Evolutionary conservation across 2,329 filamentous ascomycete genomes (phyloP).

Genomic region (Fusarium piperis): DNA sequence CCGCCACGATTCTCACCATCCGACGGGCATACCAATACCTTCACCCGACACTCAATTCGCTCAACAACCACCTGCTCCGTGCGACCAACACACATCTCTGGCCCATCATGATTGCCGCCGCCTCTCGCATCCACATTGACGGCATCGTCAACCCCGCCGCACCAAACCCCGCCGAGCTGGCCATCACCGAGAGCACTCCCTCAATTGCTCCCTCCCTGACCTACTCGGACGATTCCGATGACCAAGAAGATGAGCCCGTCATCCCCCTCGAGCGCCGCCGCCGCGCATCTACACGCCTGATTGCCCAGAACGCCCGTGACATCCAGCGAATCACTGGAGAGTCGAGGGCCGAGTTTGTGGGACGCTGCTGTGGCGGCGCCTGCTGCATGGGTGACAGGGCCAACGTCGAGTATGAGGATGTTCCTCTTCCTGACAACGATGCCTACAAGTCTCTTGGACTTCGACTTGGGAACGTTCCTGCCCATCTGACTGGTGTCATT

Average conservation of each 20-base stretch:
- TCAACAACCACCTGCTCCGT: slow-evolving; percentile 5
- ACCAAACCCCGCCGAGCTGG: slow-evolving; percentile 52
- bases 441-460: slow-evolving; percentile 84
- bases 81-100: slow-evolving; percentile 24
- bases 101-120: slow-evolving; percentile 45
- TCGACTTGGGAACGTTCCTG: slow-evolving; percentile 79
- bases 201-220: slow-evolving; percentile 70
- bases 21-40: slow-evolving; percentile 33
- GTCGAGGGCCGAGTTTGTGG: slow-evolving; percentile 69
- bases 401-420: slow-evolving; percentile 61
- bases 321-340: slow-evolving; percentile 72
- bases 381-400: slow-evolving; percentile 66
- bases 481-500: slow-evolving; percentile 74
- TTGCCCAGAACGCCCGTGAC: slow-evolving; percentile 70
- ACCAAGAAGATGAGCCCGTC: slow-evolving; percentile 61
- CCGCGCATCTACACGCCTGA: slow-evolving; percentile 75
- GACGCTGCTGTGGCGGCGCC: slow-evolving; percentile 71
- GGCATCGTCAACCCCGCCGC: slow-evolving; percentile 52
- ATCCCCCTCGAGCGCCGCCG: slow-evolving; percentile 59
- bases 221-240: slow-evolving; percentile 71
- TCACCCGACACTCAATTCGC: slow-evolving; percentile 11
- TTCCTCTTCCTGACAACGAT: slow-evolving; percentile 78
- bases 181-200: slow-evolving; percentile 58
- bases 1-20: slow-evolving; percentile 23
- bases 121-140: slow-evolving; percentile 35